Evolutionary conservation across 306 rosid species (phyloP), one percentile per base, ranked within the genome.

Genomic region (Ammopiptanthus mongolicus): DNA sequence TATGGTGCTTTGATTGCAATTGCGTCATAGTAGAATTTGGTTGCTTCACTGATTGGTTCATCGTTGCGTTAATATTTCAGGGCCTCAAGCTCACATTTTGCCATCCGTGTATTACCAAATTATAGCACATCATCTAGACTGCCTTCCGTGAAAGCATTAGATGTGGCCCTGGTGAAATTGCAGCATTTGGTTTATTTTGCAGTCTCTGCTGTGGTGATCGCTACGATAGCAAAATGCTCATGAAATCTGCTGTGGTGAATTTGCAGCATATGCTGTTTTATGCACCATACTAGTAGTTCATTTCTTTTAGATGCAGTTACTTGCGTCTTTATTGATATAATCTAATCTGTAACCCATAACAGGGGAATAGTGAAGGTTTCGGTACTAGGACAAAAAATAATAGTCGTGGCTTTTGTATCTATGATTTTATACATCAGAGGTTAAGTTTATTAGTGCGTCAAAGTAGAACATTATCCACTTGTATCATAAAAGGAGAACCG

Each of bases 31-130:
- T 34, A 51, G n/a, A 50, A 77, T 50, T 66, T 25, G 13, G 65
- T 34, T 36, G 50, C 46, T n/a, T 69, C 52, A 65, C 53, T 44
- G 57, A 66, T 60, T 19, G 58, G 42, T 29, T 74, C 31, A 31
- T 29, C 46, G 53, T 59, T 60, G 21, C 47, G 60, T 61, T 58
- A 46, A 71, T 53, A 52, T 71, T 63, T 66, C 80, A 80, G 82
- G 74, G 70, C 28, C 18, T 41, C 23, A 36, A 59, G 57, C 77
- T 63, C 58, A 19, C 68, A 15, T 68, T 67, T 83, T 29, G 41
- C 60, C 34, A 65, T 80, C 56, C 15, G 29, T 42, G 33, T 63
- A 67, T 41, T 36, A 14, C 28, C 55, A 62, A 39, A 29, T 70
- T 70, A 6, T 23, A 31, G 53, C 48, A 12, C 65, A 23, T 56